Evolutionary conservation across 2,329 filamentous ascomycete genomes (phyloP), one percentile per base, ranked within the genome.

Genomic region (Seiridium unicorne): DNA sequence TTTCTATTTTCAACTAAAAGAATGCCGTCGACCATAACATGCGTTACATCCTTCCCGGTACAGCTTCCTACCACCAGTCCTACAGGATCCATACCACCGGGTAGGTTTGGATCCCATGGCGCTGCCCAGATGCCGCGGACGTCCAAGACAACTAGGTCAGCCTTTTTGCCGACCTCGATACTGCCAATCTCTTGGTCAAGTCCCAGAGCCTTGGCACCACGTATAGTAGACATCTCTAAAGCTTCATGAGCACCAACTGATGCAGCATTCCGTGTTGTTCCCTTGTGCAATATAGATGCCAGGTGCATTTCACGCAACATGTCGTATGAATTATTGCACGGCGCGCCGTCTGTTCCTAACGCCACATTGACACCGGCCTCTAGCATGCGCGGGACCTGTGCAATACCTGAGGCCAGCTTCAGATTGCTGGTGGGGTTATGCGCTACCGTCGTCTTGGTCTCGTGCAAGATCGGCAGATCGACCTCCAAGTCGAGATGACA

Each of bases 271-370:
- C 73, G 71, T 4, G 70, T 72, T 3, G 65, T 61, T 18, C 78
- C 78, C 62, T 79, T 79, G 61, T 84, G 81, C 40, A 84, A 67
- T 9, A 83, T 78, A 0, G 74, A 77, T 0, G 81, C 79, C 0
- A 83, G 71, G 55, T 80, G 79, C 79, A 83, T 83, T 69, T 84
- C 81, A 53, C 78, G 78, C 18, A 84, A 66, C 68, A 84, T 75
- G 61, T 83, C 80, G 66, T 80, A 81, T 5, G 77, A 77, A 62
- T 83, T 83, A 42, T 80, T 79, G 66, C 81, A 84, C 0, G 81
- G 81, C 0, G 81, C 81, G 0, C 81, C 81, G 64, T 84, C 81
- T 0, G 81, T 84, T 0, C 81, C 82, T 0, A 84, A 69, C 0
- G 72, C 71, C 5, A 84, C 75, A 61, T 81, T 83, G 5, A 84